Evolutionary conservation across 495 filamentous ascomycete species (phyloP).

Genomic region (Hypoxylon fragiforme): DNA sequence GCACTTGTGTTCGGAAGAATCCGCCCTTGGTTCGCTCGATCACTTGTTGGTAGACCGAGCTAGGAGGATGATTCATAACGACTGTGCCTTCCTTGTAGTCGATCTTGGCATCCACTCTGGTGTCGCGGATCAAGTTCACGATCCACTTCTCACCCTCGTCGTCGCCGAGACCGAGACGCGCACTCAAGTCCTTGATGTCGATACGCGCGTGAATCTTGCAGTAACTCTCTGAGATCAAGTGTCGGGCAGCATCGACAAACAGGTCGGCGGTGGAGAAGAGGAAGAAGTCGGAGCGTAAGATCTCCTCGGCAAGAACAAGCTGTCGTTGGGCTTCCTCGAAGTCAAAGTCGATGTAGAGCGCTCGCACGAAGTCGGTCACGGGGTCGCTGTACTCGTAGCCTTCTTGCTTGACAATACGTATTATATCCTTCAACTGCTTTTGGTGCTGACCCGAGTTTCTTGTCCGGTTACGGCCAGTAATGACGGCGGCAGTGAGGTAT

Average conservation of each 20-base stretch:
- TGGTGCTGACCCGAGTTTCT: constrained; percentile 86
- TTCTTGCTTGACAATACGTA: constrained; percentile 93
- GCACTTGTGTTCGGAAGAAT: constrained; percentile 84
- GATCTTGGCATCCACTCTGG: constrained; percentile 96
- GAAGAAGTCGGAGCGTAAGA: constrained; percentile 95
- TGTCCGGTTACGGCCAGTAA: constrained; percentile 85
- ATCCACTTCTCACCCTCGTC: constrained; percentile 99
- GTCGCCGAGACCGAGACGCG: constrained; percentile 81
- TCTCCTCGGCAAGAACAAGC: constrained; percentile 86
- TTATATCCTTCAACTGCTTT: constrained; percentile 96
- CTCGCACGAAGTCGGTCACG: constrained; percentile 93
- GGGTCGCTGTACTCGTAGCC: constrained; percentile 96
- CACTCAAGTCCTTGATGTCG: constrained; percentile 94
- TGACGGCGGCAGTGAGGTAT: constrained; percentile 92
- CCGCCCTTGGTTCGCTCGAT: constrained; percentile 95
- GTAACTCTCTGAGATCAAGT: constrained; percentile 96
- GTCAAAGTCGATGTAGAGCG: constrained; percentile 96
- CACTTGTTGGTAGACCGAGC: constrained; percentile 98
- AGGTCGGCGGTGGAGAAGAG: constrained; percentile 78
- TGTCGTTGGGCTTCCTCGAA: constrained; percentile 97
- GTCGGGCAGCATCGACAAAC: constrained; percentile 92
- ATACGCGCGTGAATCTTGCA: constrained; percentile 99
- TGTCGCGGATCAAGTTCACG: constrained; percentile 97
- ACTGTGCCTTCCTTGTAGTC: constrained; percentile 98
- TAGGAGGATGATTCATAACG: constrained; percentile 98